Base-by-base conservation (phyloP, 129 eudicot species). In the Arctium minus region DNA sequence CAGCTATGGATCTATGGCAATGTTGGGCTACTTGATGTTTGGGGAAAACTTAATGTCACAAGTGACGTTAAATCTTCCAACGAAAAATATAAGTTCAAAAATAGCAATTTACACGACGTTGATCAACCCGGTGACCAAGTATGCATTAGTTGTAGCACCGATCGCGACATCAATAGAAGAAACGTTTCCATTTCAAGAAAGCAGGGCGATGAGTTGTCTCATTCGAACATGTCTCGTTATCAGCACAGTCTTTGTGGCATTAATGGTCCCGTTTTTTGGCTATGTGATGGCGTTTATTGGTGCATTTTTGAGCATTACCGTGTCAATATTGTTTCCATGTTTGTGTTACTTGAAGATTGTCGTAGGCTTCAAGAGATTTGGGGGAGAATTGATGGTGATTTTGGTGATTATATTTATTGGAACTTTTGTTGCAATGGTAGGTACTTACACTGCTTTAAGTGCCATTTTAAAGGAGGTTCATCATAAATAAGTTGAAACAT, bases 201-300 rank as follows among this genome's bases (percentile, higher is more conserved):
- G 87, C 48, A 80, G 83, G 42, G 8, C 17, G 13, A 81, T 82
- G 17, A 91, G 90, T 30, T 77, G 87, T 39, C 79, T 86, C 11
- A 60, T 89, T 64, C 80, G 93, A 81, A 91, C 92, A 62, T 38
- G 42, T 79, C 64, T 93, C 32, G 91, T 94, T 74, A 71, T 83
- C 22, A 83, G 94, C 79, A 92, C 91, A 0, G 90, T 89, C 48
- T 65, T 90, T 53, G 91, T 92, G 73, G 97, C 97, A 18, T 15
- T 92, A 27, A 60, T 82, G 35, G 72, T 94, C 33, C 98, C 97
- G 0, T 94, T 81, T 81, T 94, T 94, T 27, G 98, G 92, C 17
- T 80, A 88, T 15, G 81, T 92, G 5, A 94, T 94, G 97, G 87
- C 96, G 2, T 85, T 94, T 38, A 89, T 89, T 2, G 98, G 94